Evolutionary conservation across 192 early-diverging fungal genomes (phyloP).

Genomic region (Borealophlyctis nickersoniae): DNA sequence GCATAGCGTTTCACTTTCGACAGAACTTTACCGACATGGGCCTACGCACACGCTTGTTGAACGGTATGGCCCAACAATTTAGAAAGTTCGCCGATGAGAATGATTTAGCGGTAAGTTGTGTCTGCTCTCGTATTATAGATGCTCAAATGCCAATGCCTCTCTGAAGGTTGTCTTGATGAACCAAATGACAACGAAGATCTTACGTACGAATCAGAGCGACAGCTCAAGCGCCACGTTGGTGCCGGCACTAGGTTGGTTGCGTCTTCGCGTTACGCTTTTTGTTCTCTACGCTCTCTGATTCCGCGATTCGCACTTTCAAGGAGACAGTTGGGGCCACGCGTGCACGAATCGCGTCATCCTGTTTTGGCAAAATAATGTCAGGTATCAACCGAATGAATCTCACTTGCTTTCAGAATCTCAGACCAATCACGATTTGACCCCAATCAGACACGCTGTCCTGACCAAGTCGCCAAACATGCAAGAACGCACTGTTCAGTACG

Average conservation of each 20-base stretch:
- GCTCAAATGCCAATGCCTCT: background rate
- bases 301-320: background rate
- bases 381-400: slow-evolving; percentile 14
- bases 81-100: slow-evolving; percentile 25
- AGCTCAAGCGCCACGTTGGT: slow-evolving; percentile 23
- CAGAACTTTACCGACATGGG: slow-evolving; percentile 39
- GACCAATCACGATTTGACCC: background rate
- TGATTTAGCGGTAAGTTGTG: slow-evolving; percentile 23
- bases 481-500: slow-evolving; percentile 23
- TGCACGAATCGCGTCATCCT: slow-evolving; percentile 38
- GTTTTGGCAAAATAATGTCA: slow-evolving; percentile 25
- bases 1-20: slow-evolving; percentile 48
- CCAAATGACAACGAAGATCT: slow-evolving; percentile 39
- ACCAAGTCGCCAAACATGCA: slow-evolving; percentile 34
- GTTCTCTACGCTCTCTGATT: background rate
- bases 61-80: slow-evolving; percentile 31
- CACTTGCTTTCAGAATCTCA: background rate
- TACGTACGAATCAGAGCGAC: background rate
- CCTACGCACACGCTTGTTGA: slow-evolving; percentile 31
- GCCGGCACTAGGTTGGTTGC: slow-evolving; percentile 34
- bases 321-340: slow-evolving; percentile 44
- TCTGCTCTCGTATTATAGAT: background rate
- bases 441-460: slow-evolving; percentile 27
- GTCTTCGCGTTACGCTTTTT: background rate
- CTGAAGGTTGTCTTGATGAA: slow-evolving; percentile 35